Conservation (phyloP, 2,329 filamentous ascomycete species). For the Epichloe sylvatica region DNA sequence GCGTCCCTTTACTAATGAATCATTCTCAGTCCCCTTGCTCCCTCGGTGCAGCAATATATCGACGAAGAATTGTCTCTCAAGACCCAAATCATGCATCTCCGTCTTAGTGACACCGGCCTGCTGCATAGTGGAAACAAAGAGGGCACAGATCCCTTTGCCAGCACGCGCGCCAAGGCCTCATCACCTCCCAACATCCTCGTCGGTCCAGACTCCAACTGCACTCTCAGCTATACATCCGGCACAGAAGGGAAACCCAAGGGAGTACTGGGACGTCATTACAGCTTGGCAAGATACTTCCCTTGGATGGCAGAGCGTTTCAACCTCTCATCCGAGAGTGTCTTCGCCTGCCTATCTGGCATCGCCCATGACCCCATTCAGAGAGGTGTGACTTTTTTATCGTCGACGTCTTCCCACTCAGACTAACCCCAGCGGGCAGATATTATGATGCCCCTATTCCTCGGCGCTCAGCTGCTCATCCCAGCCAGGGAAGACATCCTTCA, state of each 20-base stretch:
- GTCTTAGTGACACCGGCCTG: conserved; percentile 54
- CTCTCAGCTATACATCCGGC: conserved; percentile 60
- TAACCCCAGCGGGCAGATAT: conserved; percentile 41
- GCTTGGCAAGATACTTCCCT: conserved; percentile 70
- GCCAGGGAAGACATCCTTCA: conserved; percentile 76
- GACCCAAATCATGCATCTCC: conserved; percentile 59
- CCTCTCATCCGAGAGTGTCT: conserved; percentile 56
- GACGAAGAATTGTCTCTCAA: conserved; percentile 57
- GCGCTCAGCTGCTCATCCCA: conserved; percentile 65
- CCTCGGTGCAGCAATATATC: conserved; percentile 49
- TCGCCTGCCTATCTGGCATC: conserved; percentile 76
- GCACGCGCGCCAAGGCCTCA: conserved; percentile 33
- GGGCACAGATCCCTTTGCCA: conserved; percentile 53
- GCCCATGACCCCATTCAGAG: conserved; percentile 58
- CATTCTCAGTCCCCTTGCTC: conserved; percentile 30
- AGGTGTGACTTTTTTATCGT: conserved; percentile 23
- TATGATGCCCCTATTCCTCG: conserved; percentile 80
- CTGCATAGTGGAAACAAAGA: conserved; percentile 54
- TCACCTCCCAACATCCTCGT: conserved; percentile 58
- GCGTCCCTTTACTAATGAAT: too few species aligned
- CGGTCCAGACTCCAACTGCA: conserved; percentile 73
- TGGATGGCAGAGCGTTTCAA: conserved; percentile 86
- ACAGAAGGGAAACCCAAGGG: conserved; percentile 71
- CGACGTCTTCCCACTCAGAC: not conserved
- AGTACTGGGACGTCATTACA: conserved; percentile 77